phyloP scores from a whole-genome alignment of 495 filamentous ascomycete genomes.

The Podospora bellae-mahoneyi region DNA sequence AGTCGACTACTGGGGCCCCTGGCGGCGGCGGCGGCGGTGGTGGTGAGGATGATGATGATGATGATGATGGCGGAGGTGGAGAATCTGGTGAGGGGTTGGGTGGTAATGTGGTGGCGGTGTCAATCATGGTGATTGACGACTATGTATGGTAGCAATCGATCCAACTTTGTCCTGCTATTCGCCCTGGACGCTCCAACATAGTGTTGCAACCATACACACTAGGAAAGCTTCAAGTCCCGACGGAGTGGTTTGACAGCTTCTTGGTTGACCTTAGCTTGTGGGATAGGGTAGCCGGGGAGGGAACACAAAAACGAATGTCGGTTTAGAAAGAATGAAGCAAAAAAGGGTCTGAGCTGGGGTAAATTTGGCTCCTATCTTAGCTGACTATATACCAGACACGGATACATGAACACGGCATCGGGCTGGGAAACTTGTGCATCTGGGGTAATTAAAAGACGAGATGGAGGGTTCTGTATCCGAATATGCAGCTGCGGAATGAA shows the following conservation, averaged over 20 bases:
- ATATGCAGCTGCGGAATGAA: not conserved
- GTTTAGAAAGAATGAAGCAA: not conserved
- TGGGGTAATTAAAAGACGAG: not conserved
- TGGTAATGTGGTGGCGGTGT: not conserved
- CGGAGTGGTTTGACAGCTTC: slow-evolving; percentile 2
- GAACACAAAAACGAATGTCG: not conserved
- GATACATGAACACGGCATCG: not conserved
- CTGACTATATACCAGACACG: not conserved
- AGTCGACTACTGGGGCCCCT: not conserved
- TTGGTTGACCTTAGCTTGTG: not conserved
- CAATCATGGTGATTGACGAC: not conserved
- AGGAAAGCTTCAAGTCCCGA: not conserved
- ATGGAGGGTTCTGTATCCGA: not conserved
- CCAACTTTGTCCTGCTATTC: not conserved
- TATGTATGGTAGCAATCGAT: not conserved
- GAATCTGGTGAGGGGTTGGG: not conserved
- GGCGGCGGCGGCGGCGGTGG: slow-evolving; percentile 11
- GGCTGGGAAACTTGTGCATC: slow-evolving; percentile 1
- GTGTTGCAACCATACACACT: not conserved
- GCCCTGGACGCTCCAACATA: not conserved
- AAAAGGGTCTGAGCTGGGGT: not conserved
- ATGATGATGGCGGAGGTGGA: not conserved
- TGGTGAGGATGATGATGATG: slow-evolving; percentile 2
- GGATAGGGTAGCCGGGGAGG: not conserved
- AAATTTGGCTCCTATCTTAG: not conserved